Evolutionary conservation across 495 filamentous ascomycete species (phyloP), one percentile per base, ranked within the genome.

Genomic region (Annulohypoxylon moriforme): DNA sequence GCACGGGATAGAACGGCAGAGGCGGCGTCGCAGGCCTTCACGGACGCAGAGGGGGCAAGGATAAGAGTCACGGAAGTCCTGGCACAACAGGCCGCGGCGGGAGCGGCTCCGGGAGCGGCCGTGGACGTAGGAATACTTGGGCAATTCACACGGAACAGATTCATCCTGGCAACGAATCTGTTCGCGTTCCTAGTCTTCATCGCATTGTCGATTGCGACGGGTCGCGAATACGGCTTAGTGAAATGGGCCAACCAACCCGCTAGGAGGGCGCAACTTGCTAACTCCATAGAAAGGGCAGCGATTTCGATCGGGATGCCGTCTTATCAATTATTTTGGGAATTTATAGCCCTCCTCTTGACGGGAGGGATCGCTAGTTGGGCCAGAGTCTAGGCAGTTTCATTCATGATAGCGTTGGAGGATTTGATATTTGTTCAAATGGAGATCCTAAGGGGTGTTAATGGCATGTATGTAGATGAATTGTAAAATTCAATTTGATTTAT

Each of bases 291-390:
- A 6, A 33, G 22, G 20, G 2, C 20, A 18, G 6, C 16, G 0
- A 0, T 75, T 9, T 68, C 62, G 33, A 4, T 77, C 3, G 52
- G 24, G 18, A 0, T 18, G 24, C 75, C 75, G 18, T n/a, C 33
- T 2, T 61, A 61, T 10, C 27, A 55, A 0, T 49, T 72, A 18
- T 31, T 69, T 18, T 69, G 68, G 68, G 62, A 66, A 24, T 57
- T 61, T 13, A 1, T 66, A 6, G 0, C 22, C 13, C 1, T 47
- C 2, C 0, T 46, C 4, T 0, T 40, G 14, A 16, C 4, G 40
- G 40, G 14, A 44, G 40, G 14, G 18, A 3, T n/a, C 4, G 40
- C 4, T n/a, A 44, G 14, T 8, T 44, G 16, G 40, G 4, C 14
- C n/a, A n/a, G n/a, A n/a, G n/a, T n/a, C n/a, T n/a, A n/a, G n/a